Evolutionary conservation across 768 basidiomycete species (phyloP), one percentile per base, ranked within the genome.

Genomic region (Phlebiopsis flavidoalba): DNA sequence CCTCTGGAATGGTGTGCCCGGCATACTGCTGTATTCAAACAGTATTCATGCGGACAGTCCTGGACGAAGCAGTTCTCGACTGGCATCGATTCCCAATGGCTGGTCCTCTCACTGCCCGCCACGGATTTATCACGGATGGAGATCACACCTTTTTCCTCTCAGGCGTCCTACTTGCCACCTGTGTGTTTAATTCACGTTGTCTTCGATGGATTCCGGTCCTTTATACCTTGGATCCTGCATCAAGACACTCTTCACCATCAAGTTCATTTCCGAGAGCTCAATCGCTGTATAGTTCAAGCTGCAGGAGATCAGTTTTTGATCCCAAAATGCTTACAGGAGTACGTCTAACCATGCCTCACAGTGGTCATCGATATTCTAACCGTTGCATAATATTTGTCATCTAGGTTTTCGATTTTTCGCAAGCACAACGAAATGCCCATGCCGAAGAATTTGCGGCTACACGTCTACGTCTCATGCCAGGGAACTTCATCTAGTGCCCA

Each of bases 101-200:
- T 15, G 53, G 53, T 19, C 53, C 53, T 7, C 11, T 14, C 4
- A 21, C 53, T 21, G 24, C 33, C 17, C 53, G 53, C 5, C 53
- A 55, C 40, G 53, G 53, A n/a, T 55, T 55, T 21, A 24, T 55
- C n/a, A 55, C 53, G 6, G 53, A 55, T 21, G 53, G 53, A 5
- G 53, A 55, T 21, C 53, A 55, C 35, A 37, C 33, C n/a, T 55
- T 36, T 36, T 55, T 55, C 36, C 24, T 12, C 35, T 5, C 7
- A 19, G 53, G 53, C 14, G 40, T 37, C 26, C 53, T 55, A 5
- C 53, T 55, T 10, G n/a, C 53, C 17, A 55, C 53, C 5, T 17
- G 17, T 14, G 53, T 31, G 5, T 55, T 55, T 37, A 17, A 15
- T 8, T 31, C 24, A n/a, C 33, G 33, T 11, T 37, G 33, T 8